Base-by-base conservation (phyloP, 768 basidiomycete genomes). In the Austroboletus festivus region DNA sequence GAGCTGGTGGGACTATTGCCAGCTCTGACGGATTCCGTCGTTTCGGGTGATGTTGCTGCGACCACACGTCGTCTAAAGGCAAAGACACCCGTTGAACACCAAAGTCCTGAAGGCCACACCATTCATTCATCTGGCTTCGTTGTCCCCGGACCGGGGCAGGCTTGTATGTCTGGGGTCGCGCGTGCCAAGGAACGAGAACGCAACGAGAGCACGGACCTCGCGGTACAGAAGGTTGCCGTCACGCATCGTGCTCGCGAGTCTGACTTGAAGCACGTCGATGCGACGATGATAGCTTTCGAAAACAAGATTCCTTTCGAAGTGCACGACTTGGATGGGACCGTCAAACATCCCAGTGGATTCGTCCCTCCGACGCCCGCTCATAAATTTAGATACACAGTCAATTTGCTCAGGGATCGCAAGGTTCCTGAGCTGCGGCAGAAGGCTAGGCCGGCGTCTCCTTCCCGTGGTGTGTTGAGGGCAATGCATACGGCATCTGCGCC, bases 291-390 rank as follows among this genome's bases (percentile, higher is more conserved):
- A 6, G 56, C 59, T 10, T 46, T 54, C 16, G 41, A 33, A 5
- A 67, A 69, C 52, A 76, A 76, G 59, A 64, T 76, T 6, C 75
- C 75, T 1, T 72, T 71, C 20, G 75, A 76, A 54, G 63, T 74
- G 0, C 54, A 61, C 26, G 61, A 65, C 21, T 48, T 46, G 4
- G 73, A 76, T 42, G 75, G 75, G 20, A 68, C 55, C 1, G 56
- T 73, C 34, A 61, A 61, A 31, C 73, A 74, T 42, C 66, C 74
- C 1, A 73, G 71, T 24, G 75, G 75, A 1, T 76, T 74, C 53
- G 64, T 69, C 10, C 73, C 73, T 2, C 74, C 74, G 2, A 75
- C 74, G 1, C 67, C 74, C 24, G 60, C 62, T 30, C 54, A 71
- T 41, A 69, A 68, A 9, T 75, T 73, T 58, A 63, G 58, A 39